A percentile compares a stretch with the other conserved stretches of the same genome.
phyloP scores from a whole-genome alignment of 2,329 filamentous ascomycete species.

The Hymenoscyphus occultus region DNA sequence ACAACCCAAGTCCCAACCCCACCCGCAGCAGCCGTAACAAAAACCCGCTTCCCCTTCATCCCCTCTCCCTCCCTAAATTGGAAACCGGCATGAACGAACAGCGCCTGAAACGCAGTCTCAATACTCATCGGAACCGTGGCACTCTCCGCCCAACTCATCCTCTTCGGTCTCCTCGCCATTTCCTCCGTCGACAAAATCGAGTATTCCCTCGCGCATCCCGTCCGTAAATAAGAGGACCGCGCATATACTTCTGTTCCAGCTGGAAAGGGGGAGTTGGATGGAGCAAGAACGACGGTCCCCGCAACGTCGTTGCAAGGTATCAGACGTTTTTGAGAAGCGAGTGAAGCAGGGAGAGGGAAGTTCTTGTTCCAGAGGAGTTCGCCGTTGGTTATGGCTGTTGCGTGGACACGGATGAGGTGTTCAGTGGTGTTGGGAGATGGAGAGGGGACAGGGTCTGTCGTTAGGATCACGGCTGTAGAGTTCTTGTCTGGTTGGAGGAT shows the following conservation, averaged over 20 bases:
- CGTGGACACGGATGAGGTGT: slow-evolving; percentile 7
- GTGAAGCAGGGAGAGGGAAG: neutral
- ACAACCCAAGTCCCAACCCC: slow-evolving; percentile 45
- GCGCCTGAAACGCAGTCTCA: slow-evolving; percentile 4
- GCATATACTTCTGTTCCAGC: slow-evolving; percentile 4
- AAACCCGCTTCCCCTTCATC: slow-evolving; percentile 39
- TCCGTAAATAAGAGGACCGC: neutral
- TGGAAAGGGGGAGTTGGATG: slow-evolving; percentile 4
- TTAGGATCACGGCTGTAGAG: neutral
- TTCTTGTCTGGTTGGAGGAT: slow-evolving; percentile 5
- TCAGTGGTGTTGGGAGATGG: neutral
- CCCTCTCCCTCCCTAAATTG: slow-evolving; percentile 16
- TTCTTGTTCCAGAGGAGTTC: slow-evolving; percentile 7
- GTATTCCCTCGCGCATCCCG: slow-evolving; percentile 5
- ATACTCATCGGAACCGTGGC: slow-evolving; percentile 1
- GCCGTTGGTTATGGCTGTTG: neutral
- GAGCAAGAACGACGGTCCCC: neutral
- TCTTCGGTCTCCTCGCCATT: neutral
- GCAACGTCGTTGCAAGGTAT: slow-evolving; percentile 5
- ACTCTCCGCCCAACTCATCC: neutral
- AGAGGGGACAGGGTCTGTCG: neutral
- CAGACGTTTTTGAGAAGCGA: neutral
- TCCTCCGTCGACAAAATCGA: neutral
- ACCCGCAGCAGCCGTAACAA: slow-evolving; percentile 45
- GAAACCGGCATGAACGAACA: slow-evolving; percentile 9